Evolutionary conservation across 306 rosid species (phyloP).

Genomic region (Fagus crenata): DNA sequence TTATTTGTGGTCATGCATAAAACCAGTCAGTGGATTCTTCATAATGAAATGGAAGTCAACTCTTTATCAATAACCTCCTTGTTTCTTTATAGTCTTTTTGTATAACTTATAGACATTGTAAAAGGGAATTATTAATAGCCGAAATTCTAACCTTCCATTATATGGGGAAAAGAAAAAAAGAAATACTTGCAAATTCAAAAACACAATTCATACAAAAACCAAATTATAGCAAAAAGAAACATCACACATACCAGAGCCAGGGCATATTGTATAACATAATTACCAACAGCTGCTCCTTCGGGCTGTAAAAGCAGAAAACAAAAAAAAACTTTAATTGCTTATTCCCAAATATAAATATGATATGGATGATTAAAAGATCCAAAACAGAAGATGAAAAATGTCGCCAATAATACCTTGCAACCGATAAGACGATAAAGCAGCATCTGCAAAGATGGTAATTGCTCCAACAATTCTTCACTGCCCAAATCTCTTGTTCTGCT

Average conservation of each 20-base stretch:
- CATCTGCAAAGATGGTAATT: slow-evolving; percentile 94
- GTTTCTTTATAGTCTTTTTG: background rate
- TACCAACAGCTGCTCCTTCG: slow-evolving; percentile 88
- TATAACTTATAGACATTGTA: background rate
- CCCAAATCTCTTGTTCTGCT: slow-evolving; percentile 95
- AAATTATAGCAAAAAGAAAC: slow-evolving; percentile 2
- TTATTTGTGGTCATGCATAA: too few species aligned
- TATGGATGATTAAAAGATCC: slow-evolving; percentile 8
- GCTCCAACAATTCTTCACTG: slow-evolving; percentile 89
- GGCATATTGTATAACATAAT: slow-evolving; percentile 95
- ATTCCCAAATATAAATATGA: background rate
- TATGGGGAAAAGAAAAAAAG: background rate
- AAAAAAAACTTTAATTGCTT: slow-evolving; percentile 3
- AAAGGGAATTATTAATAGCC: background rate
- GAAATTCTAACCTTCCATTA: background rate
- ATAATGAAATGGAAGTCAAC: too few species aligned
- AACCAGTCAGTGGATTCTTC: too few species aligned
- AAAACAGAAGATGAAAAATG: slow-evolving; percentile 22
- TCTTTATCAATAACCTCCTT: background rate
- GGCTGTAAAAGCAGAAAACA: slow-evolving; percentile 66
- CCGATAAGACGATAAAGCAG: slow-evolving; percentile 87
- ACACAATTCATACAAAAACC: background rate
- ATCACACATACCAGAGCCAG: slow-evolving; percentile 78
- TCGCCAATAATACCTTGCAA: slow-evolving; percentile 61
- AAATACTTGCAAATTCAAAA: slow-evolving; percentile 1